These are phyloP conservation scores for Salvia rosmarinus DNA, from an alignment of 257 asterid genomes.

Conservation along the genomic window DNA sequence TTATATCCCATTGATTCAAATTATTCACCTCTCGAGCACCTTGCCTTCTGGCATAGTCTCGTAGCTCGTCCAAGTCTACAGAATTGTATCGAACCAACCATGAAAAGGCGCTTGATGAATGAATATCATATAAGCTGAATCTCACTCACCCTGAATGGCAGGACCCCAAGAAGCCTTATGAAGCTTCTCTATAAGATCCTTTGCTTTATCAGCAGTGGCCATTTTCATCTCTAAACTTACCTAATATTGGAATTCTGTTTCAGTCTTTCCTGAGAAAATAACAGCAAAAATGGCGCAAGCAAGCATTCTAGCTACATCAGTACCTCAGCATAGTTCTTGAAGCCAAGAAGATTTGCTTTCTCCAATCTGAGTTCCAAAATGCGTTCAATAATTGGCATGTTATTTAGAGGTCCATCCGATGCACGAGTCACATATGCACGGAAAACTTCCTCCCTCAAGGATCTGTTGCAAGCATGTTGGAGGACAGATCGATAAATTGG, in stretches of 20 bases:
- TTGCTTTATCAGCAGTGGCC: slow-evolving; percentile 55
- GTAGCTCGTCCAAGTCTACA: slow-evolving; percentile 74
- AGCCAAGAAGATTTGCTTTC: slow-evolving; percentile 76
- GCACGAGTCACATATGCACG: slow-evolving; percentile 78
- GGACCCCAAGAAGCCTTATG: slow-evolving; percentile 49
- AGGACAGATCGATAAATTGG: slow-evolving; percentile 66
- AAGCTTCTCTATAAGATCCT: slow-evolving; percentile 52
- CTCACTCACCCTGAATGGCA: slow-evolving; percentile 43
- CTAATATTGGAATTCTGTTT: slow-evolving; percentile 28
- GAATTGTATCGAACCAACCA: slow-evolving; percentile 21
- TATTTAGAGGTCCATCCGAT: slow-evolving; percentile 70
- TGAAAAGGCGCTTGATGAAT: background rate
- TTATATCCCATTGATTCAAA: slow-evolving; percentile 83
- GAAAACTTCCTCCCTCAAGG: slow-evolving; percentile 76
- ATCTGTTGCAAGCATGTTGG: slow-evolving; percentile 69
- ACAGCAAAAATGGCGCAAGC: background rate
- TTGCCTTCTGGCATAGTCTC: slow-evolving; percentile 56
- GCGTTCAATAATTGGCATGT: slow-evolving; percentile 65
- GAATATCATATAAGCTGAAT: too few species aligned
- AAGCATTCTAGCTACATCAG: background rate
- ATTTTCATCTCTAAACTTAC: slow-evolving; percentile 50
- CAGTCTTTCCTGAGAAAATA: slow-evolving; percentile 3
- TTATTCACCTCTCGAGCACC: slow-evolving; percentile 74
- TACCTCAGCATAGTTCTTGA: slow-evolving; percentile 79
- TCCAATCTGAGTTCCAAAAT: slow-evolving; percentile 75